These are phyloP conservation scores for Pseudopithomyces maydicus DNA, from an alignment of 2,329 filamentous ascomycete species.

Conservation along the genomic window DNA sequence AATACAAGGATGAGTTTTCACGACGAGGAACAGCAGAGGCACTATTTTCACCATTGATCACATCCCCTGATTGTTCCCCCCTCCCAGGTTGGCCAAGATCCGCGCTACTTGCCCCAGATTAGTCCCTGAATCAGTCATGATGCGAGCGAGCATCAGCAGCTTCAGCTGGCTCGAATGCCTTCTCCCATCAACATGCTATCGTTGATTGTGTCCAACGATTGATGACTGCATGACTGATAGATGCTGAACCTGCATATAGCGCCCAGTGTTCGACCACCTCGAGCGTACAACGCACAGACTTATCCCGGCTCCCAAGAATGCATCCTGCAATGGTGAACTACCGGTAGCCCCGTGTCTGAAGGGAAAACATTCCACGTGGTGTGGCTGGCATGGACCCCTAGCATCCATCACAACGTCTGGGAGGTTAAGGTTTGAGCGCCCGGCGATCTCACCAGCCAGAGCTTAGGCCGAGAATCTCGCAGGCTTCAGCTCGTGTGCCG, in stretches of 20 bases:
- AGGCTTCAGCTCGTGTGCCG: background rate
- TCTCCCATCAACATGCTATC: background rate
- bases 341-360: background rate
- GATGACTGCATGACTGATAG: background rate
- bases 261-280: background rate
- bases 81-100: background rate
- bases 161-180: background rate
- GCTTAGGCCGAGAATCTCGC: background rate
- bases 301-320: background rate
- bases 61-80: background rate
- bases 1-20: background rate
- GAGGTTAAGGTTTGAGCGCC: background rate
- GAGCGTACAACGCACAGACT: background rate
- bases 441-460: background rate
- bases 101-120: background rate
- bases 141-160: background rate
- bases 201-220: background rate
- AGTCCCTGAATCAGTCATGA: background rate
- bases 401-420: background rate
- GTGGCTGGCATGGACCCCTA: background rate
- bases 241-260: background rate
- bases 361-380: constrained; percentile 4
- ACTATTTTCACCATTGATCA: no score
- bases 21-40: no score
- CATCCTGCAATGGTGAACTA: background rate